A percentile compares a stretch with the other conserved stretches of the same genome.
Evolutionary conservation across 2,329 filamentous ascomycete genomes (phyloP).

Genomic region (Akanthomyces dipterigenus): DNA sequence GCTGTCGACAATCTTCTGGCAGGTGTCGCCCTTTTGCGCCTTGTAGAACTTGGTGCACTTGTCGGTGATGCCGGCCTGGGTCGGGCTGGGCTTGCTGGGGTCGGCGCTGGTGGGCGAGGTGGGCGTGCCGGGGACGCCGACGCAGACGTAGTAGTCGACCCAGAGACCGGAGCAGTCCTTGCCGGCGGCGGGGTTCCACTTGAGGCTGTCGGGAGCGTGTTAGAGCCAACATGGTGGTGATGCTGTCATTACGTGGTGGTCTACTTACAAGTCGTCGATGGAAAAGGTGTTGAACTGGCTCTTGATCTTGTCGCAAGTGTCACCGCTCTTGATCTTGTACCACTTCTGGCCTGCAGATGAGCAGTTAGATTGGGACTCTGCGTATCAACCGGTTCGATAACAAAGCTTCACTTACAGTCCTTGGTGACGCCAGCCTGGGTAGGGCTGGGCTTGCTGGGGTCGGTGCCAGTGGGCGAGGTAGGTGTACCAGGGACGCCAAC

Average conservation of each 20-base stretch:
- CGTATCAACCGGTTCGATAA: background rate
- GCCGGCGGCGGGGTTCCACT: constrained; percentile 13
- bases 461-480: background rate
- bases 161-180: constrained; percentile 12
- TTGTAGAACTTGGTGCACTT: constrained; percentile 14
- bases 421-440: constrained; percentile 5
- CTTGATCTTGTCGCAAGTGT: constrained; percentile 14
- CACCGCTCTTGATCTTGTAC: constrained; percentile 14
- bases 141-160: constrained; percentile 14
- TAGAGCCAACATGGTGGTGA: background rate
- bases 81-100: constrained; percentile 11
- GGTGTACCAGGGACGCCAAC: constrained; percentile 4
- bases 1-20: constrained; percentile 18
- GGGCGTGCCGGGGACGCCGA: constrained; percentile 21
- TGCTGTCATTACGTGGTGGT: background rate
- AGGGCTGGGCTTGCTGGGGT: constrained; percentile 6
- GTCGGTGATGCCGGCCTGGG: constrained; percentile 5
- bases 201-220: constrained; percentile 21
- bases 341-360: background rate
- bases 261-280: constrained; percentile 8
- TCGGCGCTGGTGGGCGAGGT: constrained; percentile 1
- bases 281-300: constrained; percentile 19
- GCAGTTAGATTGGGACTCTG: background rate
- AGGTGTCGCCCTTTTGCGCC: constrained; percentile 19
- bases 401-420: constrained; percentile 1